These are phyloP conservation scores for Murraya koenigii DNA, from an alignment of 345 rosid genomes.

Conservation along the genomic window DNA sequence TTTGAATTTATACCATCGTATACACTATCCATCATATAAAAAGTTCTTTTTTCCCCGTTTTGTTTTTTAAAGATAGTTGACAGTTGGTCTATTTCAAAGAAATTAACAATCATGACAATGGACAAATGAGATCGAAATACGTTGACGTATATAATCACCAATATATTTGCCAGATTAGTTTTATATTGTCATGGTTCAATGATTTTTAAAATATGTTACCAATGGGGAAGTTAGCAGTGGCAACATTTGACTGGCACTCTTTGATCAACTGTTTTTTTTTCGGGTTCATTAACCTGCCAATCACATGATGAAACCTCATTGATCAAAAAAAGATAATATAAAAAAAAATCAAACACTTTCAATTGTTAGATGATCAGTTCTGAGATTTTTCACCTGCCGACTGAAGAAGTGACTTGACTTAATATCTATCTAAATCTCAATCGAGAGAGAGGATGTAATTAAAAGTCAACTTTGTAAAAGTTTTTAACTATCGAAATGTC, in stretches of 20 bases:
- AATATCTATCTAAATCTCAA: background rate
- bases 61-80: background rate
- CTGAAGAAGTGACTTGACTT: background rate
- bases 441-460: background rate
- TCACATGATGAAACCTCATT: background rate
- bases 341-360: background rate
- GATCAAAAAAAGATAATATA: background rate
- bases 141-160: background rate
- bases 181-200: background rate
- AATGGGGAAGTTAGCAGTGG: background rate
- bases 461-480: background rate
- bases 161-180: background rate
- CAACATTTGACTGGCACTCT: background rate
- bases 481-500: background rate
- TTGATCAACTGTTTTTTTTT: background rate
- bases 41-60: background rate
- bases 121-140: constrained; percentile 9
- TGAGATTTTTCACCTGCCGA: constrained; percentile 2
- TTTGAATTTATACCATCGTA: background rate
- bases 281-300: background rate
- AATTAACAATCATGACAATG: background rate
- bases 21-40: background rate
- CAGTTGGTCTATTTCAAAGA: constrained; percentile 2
- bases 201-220: background rate
- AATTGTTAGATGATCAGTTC: background rate